These are phyloP conservation scores for Zygnema circumcarinatum DNA, from an alignment of 139 green algal genomes.

Conservation along the genomic window DNA sequence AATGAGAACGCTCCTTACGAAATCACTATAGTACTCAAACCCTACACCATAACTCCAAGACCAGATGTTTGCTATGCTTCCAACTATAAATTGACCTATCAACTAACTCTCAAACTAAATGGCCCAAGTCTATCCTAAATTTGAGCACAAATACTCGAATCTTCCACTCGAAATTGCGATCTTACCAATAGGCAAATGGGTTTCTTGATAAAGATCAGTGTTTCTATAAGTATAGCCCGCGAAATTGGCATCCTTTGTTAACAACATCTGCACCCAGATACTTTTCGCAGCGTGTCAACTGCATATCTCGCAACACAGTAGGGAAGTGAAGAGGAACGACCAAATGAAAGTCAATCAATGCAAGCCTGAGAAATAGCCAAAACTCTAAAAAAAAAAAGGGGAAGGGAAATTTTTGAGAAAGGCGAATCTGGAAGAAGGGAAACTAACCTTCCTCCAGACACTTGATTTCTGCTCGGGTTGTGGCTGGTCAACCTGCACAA, in stretches of 20 bases:
- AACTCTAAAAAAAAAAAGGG: not conserved
- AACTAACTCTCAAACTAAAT: not conserved
- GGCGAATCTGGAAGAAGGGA: too few relatives aligned
- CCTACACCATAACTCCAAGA: not conserved
- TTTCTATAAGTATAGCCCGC: conserved; percentile 98
- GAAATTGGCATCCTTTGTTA: conserved; percentile 86
- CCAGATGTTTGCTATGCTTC: not conserved
- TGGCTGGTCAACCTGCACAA: conserved; percentile 18
- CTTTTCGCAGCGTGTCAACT: not conserved
- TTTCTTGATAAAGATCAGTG: conserved; percentile 79
- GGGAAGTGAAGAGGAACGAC: not conserved
- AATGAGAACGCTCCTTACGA: not conserved
- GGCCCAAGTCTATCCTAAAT: too few relatives aligned
- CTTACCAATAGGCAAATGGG: conserved; percentile 34
- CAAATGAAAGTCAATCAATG: not conserved
- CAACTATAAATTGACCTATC: not conserved
- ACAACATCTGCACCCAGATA: conserved; percentile 39
- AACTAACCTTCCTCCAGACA: conserved; percentile 6
- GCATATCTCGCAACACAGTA: not conserved
- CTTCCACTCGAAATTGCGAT: not conserved
- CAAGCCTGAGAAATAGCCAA: not conserved
- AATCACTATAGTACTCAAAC: not conserved
- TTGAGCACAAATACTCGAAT: conserved; percentile 13
- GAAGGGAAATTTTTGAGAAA: too few relatives aligned
- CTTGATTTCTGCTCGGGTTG: not conserved